phyloP scores from a whole-genome alignment of 495 filamentous ascomycete species.

The Terfezia claveryi region DNA sequence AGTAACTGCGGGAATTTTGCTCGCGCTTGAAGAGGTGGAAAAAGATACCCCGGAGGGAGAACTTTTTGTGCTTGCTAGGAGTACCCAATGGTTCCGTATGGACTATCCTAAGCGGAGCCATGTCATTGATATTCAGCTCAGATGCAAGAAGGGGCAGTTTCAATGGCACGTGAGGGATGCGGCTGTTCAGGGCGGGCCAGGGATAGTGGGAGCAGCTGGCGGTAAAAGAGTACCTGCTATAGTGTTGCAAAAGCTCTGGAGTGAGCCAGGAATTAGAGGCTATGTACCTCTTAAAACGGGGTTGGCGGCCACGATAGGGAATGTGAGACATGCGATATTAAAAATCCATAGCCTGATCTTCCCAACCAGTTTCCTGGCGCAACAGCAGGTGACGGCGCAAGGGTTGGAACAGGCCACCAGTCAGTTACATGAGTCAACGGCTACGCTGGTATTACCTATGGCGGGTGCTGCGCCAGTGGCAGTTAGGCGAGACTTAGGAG shows the following conservation, averaged over 20 bases:
- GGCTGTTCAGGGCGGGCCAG: conserved; percentile 6
- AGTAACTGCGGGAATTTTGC: conserved; percentile 46
- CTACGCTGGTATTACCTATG: not conserved
- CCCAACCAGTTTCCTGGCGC: too few relatives aligned
- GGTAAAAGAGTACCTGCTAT: conserved; percentile 4
- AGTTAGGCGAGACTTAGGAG: not conserved
- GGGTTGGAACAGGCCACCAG: not conserved
- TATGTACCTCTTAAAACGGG: conserved; percentile 16
- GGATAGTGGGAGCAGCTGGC: conserved; percentile 1
- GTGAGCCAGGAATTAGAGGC: conserved; percentile 9
- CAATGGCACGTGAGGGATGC: conserved; percentile 17
- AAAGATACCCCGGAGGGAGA: conserved; percentile 24
- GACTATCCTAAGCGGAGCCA: conserved; percentile 20
- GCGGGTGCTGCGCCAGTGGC: not conserved
- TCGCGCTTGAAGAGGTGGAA: conserved; percentile 37
- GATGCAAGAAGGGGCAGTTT: conserved; percentile 8
- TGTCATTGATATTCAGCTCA: conserved; percentile 12
- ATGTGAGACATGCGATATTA: conserved; percentile 7
- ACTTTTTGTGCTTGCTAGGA: conserved; percentile 23
- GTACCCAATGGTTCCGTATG: conserved; percentile 29
- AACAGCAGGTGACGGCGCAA: not conserved
- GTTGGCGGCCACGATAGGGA: conserved; percentile 8
- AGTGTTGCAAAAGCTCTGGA: conserved; percentile 13
- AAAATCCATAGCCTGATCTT: conserved; percentile 7
- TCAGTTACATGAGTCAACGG: not conserved